These are phyloP conservation scores for Aspergillus quadricinctus DNA, from an alignment of 2,329 filamentous ascomycete genomes.

Conservation along the genomic window DNA sequence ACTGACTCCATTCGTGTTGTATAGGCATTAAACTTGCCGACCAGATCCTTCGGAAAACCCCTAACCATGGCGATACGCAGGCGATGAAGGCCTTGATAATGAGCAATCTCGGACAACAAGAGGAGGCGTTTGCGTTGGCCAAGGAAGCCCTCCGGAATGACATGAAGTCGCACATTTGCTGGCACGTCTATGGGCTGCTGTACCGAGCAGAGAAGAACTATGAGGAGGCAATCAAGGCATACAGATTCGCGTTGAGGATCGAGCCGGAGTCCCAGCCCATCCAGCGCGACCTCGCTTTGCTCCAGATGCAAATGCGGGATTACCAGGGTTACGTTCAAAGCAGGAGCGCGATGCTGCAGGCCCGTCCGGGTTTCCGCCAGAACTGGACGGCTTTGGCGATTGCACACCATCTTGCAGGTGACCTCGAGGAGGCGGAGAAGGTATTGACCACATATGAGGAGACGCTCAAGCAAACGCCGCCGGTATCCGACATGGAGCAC, in stretches of 20 bases:
- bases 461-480: constrained; percentile 76
- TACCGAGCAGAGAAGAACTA: constrained; percentile 96
- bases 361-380: constrained; percentile 74
- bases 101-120: constrained; percentile 84
- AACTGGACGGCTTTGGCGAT: constrained; percentile 98
- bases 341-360: constrained; percentile 79
- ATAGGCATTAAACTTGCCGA: constrained; percentile 88
- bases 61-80: constrained; percentile 95
- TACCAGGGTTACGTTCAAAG: constrained; percentile 91
- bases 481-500: constrained; percentile 79
- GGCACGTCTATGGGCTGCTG: constrained; percentile 96
- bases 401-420: constrained; percentile 84
- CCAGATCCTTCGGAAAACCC: constrained; percentile 90
- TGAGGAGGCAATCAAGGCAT: constrained; percentile 98
- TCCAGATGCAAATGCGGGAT: constrained; percentile 96
- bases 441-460: constrained; percentile 90
- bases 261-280: constrained; percentile 96
- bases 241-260: constrained; percentile 88
- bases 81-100: constrained; percentile 99
- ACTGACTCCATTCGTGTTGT: constrained; percentile 19
- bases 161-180: constrained; percentile 99
- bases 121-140: constrained; percentile 89
- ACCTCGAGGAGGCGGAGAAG: constrained; percentile 80
- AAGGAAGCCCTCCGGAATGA: constrained; percentile 91
- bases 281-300: constrained; percentile 83